phyloP scores from a whole-genome alignment of 73 alveolate species.

The Paramecium sonneborni region DNA sequence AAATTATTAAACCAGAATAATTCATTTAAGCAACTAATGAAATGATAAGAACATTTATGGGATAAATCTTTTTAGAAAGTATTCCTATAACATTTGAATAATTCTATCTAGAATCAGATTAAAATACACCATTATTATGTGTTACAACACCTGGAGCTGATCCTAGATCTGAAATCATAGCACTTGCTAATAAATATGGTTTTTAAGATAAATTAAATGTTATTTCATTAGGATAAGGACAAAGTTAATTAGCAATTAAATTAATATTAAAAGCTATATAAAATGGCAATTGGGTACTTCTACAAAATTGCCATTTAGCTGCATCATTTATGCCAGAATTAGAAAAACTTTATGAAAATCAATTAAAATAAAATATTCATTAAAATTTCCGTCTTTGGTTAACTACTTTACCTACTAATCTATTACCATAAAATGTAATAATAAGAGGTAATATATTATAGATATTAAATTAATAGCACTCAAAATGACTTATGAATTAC shows the following conservation, averaged over 20 bases:
- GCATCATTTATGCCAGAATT: conserved; percentile 93
- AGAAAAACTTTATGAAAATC: conserved; percentile 90
- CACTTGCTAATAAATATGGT: conserved; percentile 46
- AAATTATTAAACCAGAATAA: conserved; percentile 96
- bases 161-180: conserved; percentile 71
- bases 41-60: conserved; percentile 87
- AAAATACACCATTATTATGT: conserved; percentile 90
- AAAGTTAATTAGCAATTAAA: conserved; percentile 92
- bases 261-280: conserved; percentile 85
- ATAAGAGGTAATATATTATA: conserved; percentile 80
- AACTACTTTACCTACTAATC: conserved; percentile 90
- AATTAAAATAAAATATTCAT: conserved; percentile 65
- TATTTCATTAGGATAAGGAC: conserved; percentile 91
- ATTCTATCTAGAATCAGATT: conserved; percentile 89
- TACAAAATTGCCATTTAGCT: conserved; percentile 95
- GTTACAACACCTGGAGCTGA: conserved; percentile 98
- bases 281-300: conserved; percentile 95
- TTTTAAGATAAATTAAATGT: conserved; percentile 78
- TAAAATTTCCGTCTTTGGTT: conserved; percentile 97
- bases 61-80: conserved; percentile 74
- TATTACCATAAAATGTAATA: conserved; percentile 94
- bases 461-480: conserved; percentile 86
- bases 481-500: conserved; percentile 96
- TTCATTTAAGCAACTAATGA: conserved; percentile 88
- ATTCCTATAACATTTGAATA: conserved; percentile 92